Conservation (phyloP, 1,284 basidiomycete genomes). For the Jaminaea rosea region DNA sequence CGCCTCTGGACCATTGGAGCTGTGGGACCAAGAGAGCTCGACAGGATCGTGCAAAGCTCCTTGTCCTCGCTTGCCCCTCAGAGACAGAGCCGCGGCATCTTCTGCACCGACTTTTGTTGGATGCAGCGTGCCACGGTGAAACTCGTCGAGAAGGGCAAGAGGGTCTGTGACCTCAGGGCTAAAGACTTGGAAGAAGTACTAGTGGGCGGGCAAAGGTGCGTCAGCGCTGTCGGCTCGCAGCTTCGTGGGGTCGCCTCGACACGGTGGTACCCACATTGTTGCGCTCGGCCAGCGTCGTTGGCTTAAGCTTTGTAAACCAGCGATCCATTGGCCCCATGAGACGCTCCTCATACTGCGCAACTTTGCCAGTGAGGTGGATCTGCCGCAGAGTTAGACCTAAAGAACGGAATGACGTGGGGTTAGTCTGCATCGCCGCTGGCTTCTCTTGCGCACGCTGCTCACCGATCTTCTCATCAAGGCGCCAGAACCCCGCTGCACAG, state of each 20-base stretch:
- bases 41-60: slow-evolving; percentile 36
- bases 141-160: not conserved
- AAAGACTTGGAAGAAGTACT: slow-evolving; percentile 50
- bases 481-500: slow-evolving; percentile 64
- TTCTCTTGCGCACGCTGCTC: too few species aligned
- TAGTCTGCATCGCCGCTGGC: not conserved
- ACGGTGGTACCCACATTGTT: not conserved
- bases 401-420: too few species aligned
- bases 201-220: slow-evolving; percentile 49
- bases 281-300: slow-evolving; percentile 5
- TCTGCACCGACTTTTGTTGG: slow-evolving; percentile 4
- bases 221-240: not conserved
- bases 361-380: slow-evolving; percentile 55
- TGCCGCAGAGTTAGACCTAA: slow-evolving; percentile 63
- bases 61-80: slow-evolving; percentile 33
- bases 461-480: slow-evolving; percentile 62
- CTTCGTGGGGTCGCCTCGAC: not conserved
- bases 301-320: slow-evolving; percentile 11
- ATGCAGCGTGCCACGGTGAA: slow-evolving; percentile 6
- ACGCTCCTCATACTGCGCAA: slow-evolving; percentile 53
- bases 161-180: not conserved
- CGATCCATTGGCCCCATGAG: slow-evolving; percentile 16
- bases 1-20: slow-evolving; percentile 61
- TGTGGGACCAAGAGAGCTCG: slow-evolving; percentile 61
- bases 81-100: not conserved